These are phyloP conservation scores for Diutina ranongensis DNA, from an alignment of 1,139 yeast species.

Conservation along the genomic window DNA sequence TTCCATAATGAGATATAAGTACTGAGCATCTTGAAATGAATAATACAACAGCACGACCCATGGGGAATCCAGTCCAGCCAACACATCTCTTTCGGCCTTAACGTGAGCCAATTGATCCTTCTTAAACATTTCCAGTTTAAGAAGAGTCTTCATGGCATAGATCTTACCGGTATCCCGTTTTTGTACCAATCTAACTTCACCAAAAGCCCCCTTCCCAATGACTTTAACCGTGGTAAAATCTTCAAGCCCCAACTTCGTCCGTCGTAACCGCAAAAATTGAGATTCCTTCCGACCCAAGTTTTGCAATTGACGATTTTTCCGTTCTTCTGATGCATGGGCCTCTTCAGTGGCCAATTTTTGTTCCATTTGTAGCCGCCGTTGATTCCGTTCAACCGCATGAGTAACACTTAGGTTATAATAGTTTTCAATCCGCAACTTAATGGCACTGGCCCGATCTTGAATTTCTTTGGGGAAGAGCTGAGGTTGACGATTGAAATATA, in stretches of 20 bases:
- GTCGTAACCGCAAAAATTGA: slow-evolving; percentile 59
- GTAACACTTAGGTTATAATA: slow-evolving; percentile 67
- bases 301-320: slow-evolving; percentile 61
- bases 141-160: slow-evolving; percentile 72
- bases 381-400: slow-evolving; percentile 74
- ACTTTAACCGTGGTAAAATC: slow-evolving; percentile 74
- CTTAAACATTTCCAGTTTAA: slow-evolving; percentile 74
- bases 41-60: slow-evolving; percentile 79
- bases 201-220: slow-evolving; percentile 81
- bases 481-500: slow-evolving; percentile 79
- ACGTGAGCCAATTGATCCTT: slow-evolving; percentile 79
- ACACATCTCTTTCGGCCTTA: slow-evolving; percentile 75
- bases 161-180: slow-evolving; percentile 74
- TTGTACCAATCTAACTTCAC: slow-evolving; percentile 76
- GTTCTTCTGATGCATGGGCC: slow-evolving; percentile 50
- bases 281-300: slow-evolving; percentile 68
- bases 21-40: slow-evolving; percentile 71
- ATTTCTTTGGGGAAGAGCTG: slow-evolving; percentile 53
- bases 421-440: slow-evolving; percentile 60
- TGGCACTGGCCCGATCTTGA: slow-evolving; percentile 67
- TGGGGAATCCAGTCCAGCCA: slow-evolving; percentile 78
- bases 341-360: slow-evolving; percentile 56
- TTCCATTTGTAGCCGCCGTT: slow-evolving; percentile 64
- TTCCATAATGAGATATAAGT: slow-evolving; percentile 71
- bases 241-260: slow-evolving; percentile 63